A percentile compares a stretch with the other conserved stretches of the same genome.
These are phyloP conservation scores for Phytophthora brassicae DNA, from an alignment of 352 stramenopile species.

Conservation along the genomic window DNA sequence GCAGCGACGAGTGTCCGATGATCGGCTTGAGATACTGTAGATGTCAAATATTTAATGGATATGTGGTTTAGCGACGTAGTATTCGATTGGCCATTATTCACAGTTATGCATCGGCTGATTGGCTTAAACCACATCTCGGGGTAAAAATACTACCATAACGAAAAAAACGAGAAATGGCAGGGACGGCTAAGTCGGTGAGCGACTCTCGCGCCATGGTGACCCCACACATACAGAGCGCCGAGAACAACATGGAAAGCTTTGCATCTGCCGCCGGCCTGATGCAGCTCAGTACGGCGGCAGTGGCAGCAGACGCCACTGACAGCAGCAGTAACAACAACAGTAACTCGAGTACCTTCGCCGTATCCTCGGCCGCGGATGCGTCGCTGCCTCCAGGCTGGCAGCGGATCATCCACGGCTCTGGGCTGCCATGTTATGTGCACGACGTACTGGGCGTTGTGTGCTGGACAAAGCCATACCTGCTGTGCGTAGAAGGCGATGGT, in stretches of 20 bases:
- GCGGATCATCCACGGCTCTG: slow-evolving; percentile 62
- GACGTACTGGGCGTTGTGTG: slow-evolving; percentile 50
- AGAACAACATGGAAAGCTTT: slow-evolving; percentile 33
- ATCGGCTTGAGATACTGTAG: too few relatives aligned
- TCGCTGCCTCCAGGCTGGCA: slow-evolving; percentile 66
- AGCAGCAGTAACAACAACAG: slow-evolving; percentile 2
- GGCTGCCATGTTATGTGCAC: slow-evolving; percentile 73
- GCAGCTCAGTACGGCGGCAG: slow-evolving; percentile 52
- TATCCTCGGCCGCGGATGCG: slow-evolving; percentile 20
- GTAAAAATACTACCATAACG: too few relatives aligned
- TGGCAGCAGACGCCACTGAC: slow-evolving; percentile 16
- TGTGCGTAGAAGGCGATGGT: slow-evolving; percentile 35
- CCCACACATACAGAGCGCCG: not conserved
- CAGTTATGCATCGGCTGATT: too few relatives aligned
- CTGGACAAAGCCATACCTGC: slow-evolving; percentile 72
- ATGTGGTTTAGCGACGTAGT: slow-evolving; percentile 1
- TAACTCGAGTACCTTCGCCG: not conserved
- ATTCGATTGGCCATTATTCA: too few relatives aligned
- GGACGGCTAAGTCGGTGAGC: slow-evolving; percentile 3
- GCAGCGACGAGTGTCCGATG: slow-evolving; percentile 3
- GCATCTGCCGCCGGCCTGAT: slow-evolving; percentile 44
- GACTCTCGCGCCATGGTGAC: slow-evolving; percentile 25
- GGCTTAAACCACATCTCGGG: slow-evolving; percentile 13
- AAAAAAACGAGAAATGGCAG: slow-evolving; percentile 29
- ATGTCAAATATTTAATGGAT: too few relatives aligned